Evolutionary conservation across 148 eudicot species (phyloP), one percentile per base, ranked within the genome.

Genomic region (Oxyria digyna): DNA sequence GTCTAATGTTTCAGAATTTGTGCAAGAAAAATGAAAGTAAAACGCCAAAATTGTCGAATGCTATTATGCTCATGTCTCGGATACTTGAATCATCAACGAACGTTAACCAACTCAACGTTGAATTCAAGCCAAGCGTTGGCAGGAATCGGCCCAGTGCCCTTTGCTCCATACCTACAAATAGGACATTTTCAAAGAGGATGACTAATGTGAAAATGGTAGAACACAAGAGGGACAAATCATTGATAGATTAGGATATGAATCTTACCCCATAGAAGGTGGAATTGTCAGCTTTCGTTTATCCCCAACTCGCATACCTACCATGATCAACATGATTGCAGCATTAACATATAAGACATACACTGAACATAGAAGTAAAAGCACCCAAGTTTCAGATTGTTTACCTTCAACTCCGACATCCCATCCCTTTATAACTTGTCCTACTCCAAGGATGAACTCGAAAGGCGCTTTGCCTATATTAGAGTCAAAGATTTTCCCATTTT

Each of bases 361-460:
- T 1, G 4, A 29, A 29, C 14, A 21, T 52, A 4, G 9, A 27
- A 29, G n/a, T 13, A 12, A 59, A 54, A 42, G 38, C 35, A 52
- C 35, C 9, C 8, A 27, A 49, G 13, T 38, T 18, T 63, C 26
- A 46, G 8, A 32, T 9, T 1, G 20, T 69, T 77, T 73, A 93
- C 98, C 98, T 74, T 85, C 94, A 59, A 94, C 87, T 29, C 98
- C 98, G 70, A 94, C 89, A 75, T 94, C 98, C 98, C 98, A 94
- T 11, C 98, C 98, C 74, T 90, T 87, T 17, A 94, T 94, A 33
- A 94, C 98, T 75, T 81, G 75, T 29, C 97, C 98, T 14, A 94
- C 66, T 87, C 98, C 98, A 71, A 94, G 76, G 69, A 89, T 95
- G 63, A 94, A 94, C 76, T 88, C 81, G 55, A 90, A 88, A 67